A percentile compares a stretch with the other conserved stretches of the same genome.
These are phyloP conservation scores for Rhynchosporium agropyri DNA, from an alignment of 2,329 filamentous ascomycete genomes.

Conservation along the genomic window DNA sequence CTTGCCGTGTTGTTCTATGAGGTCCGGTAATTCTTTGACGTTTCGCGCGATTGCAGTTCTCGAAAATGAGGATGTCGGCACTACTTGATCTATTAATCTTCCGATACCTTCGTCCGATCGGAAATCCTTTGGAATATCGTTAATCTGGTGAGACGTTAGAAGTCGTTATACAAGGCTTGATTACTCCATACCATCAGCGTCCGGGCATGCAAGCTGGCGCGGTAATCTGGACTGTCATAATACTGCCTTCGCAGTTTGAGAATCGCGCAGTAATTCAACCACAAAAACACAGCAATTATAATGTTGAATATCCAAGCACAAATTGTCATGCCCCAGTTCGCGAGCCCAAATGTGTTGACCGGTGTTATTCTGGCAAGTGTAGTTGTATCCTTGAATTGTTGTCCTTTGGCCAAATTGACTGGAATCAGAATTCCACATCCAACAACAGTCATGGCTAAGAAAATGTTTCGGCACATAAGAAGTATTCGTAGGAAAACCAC, in stretches of 20 bases:
- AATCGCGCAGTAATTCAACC: constrained; percentile 85
- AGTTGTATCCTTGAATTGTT: constrained; percentile 39
- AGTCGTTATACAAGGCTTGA: background rate
- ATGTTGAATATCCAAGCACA: constrained; percentile 69
- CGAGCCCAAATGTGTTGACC: constrained; percentile 52
- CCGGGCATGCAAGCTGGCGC: constrained; percentile 79
- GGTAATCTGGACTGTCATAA: constrained; percentile 85
- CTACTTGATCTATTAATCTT: constrained; percentile 77
- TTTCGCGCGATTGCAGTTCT: constrained; percentile 85
- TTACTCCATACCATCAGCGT: constrained; percentile 60
- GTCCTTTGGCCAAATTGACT: constrained; percentile 65
- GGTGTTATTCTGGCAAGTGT: constrained; percentile 64
- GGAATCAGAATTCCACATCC: constrained; percentile 81
- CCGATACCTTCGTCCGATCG: constrained; percentile 86
- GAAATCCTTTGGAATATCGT: constrained; percentile 77
- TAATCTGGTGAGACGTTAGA: constrained; percentile 58
- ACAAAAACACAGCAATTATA: constrained; percentile 79
- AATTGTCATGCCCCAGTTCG: constrained; percentile 62
- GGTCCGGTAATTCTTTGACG: constrained; percentile 82
- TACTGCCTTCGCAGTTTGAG: constrained; percentile 72
- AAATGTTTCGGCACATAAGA: constrained; percentile 91
- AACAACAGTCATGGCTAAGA: constrained; percentile 70
- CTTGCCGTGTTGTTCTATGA: constrained; percentile 83
- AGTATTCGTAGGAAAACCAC: constrained; percentile 87
- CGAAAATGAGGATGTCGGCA: constrained; percentile 76